Evolutionary conservation across 208 protist species (phyloP).

Genomic region (Trypanosoma vivax): DNA sequence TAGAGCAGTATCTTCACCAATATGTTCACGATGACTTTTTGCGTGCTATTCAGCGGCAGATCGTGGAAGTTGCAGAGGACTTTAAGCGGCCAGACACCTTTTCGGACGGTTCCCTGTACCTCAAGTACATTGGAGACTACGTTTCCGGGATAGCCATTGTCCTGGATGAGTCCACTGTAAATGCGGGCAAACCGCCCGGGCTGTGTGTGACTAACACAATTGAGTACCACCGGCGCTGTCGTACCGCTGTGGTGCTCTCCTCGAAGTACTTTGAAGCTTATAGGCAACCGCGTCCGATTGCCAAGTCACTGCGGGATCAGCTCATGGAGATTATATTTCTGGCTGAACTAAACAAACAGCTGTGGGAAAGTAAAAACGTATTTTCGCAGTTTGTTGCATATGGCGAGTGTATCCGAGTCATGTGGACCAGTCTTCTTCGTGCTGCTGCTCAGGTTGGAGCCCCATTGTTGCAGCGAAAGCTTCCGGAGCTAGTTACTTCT

Average conservation of each 20-base stretch:
- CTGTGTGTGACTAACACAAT: conserved; percentile 32
- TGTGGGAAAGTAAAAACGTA: conserved; percentile 28
- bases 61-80: conserved; percentile 26
- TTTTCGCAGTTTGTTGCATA: conserved; percentile 39
- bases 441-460: conserved; percentile 23
- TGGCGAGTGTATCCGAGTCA: conserved; percentile 45
- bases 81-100: conserved; percentile 7
- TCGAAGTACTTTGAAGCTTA: conserved; percentile 35
- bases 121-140: conserved; percentile 45
- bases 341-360: conserved; percentile 37
- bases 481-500: conserved; percentile 36
- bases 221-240: conserved; percentile 51
- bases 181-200: conserved; percentile 30
- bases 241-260: conserved; percentile 45
- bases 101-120: conserved; percentile 23
- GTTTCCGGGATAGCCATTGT: conserved; percentile 58
- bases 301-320: conserved; percentile 33
- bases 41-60: conserved; percentile 19
- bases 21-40: conserved; percentile 63
- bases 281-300: conserved; percentile 7
- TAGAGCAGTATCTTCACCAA: conserved; percentile 58
- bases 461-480: conserved; percentile 14
- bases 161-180: conserved; percentile 44
- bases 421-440: conserved; percentile 48
- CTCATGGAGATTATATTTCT: conserved; percentile 53